Evolutionary conservation across 306 rosid genomes (phyloP), one percentile per base, ranked within the genome.

Genomic region (Hippophae tibetana): DNA sequence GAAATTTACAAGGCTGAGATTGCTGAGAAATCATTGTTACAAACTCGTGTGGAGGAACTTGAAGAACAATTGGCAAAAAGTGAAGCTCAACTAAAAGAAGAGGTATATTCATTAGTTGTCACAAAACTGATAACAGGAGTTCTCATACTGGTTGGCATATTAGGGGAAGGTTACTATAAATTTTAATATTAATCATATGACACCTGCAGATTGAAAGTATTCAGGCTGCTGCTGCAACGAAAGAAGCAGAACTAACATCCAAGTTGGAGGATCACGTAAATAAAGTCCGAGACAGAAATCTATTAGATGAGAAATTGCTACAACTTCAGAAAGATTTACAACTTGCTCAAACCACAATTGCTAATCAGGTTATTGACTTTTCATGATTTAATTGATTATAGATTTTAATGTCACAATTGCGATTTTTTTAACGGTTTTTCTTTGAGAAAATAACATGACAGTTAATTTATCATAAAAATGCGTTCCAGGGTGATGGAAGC

Each of bases 281-380:
- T 43, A 78, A 67, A 68, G 40, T 78, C 52, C 76, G 69, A 31
- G 94, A 80, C 18, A 78, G 74, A 67, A 75, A 75, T 75, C 54
- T 69, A 50, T 68, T 89, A 50, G 79, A 74, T 69, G 95, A 71
- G 57, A 82, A 80, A 69, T 76, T 86, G 26, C 58, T 38, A 48
- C 79, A 80, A 66, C 93, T 86, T 73, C 85, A 84, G 75, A 76
- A 71, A 72, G 93, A 89, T 62, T 73, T 89, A 58, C 75, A 86
- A 54, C 74, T 80, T 60, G 77, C 86, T 27, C 81, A 79, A 64
- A 50, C 72, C 47, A 31, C 84, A 47, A 65, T 73, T 61, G 56
- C 64, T 43, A 77, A 82, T 70, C 85, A 84, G 94, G 97, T 86
- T 41, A 42, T 76, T 53, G 42, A 26, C 58, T n/a, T 48, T 23